Evolutionary conservation across 2,329 filamentous ascomycete species (phyloP).

Genomic region (Drechslerella dactyloides): DNA sequence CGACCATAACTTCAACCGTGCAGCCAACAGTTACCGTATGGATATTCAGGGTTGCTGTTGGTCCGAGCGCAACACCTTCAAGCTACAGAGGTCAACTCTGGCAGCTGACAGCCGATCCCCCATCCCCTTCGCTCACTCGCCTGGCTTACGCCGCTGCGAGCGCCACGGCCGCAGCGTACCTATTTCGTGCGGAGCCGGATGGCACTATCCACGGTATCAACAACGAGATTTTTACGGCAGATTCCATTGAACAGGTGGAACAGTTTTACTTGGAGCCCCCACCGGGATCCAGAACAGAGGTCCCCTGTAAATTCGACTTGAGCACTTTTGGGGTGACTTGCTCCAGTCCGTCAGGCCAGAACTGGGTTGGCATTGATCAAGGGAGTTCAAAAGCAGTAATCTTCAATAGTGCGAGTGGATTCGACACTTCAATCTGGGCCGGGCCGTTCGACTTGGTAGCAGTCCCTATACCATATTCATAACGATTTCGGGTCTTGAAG

Average conservation of each 20-base stretch:
- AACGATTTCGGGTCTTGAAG: no score
- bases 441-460: not conserved
- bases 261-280: not conserved
- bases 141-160: not conserved
- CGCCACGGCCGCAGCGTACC: not conserved
- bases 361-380: not conserved
- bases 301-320: not conserved
- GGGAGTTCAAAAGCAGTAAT: not conserved
- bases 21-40: not conserved
- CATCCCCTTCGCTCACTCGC: not conserved
- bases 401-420: not conserved
- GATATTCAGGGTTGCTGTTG: not conserved
- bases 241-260: not conserved
- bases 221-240: not conserved
- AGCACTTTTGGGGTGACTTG: not conserved
- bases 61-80: not conserved
- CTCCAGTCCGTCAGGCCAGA: not conserved
- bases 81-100: not conserved
- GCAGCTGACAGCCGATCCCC: not conserved
- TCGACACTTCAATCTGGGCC: not conserved
- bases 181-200: not conserved
- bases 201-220: not conserved
- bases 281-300: not conserved
- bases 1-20: constrained; percentile 68
- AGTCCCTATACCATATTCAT: not conserved